phyloP scores from a whole-genome alignment of 2,329 filamentous ascomycete species.

The Cladobotryum mycophilum region DNA sequence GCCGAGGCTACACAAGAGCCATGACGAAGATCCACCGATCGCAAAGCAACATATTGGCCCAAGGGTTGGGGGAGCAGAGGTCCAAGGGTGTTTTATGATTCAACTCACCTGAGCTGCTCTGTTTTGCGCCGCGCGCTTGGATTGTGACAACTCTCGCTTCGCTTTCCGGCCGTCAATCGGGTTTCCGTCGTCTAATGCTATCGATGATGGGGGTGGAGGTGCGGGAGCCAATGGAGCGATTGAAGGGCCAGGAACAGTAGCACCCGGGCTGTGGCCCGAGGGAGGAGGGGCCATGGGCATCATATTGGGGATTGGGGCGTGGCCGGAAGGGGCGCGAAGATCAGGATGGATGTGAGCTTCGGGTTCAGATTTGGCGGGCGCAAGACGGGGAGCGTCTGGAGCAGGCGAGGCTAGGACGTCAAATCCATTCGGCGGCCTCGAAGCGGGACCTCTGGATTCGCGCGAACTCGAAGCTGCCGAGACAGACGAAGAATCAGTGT shows the following conservation, averaged over 20 bases:
- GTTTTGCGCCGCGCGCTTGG: constrained; percentile 94
- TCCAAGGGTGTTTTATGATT: not conserved
- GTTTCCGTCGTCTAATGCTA: constrained; percentile 21
- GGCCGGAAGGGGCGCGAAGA: constrained; percentile 30
- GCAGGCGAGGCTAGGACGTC: constrained; percentile 31
- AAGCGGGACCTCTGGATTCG: constrained; percentile 24
- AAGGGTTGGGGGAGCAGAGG: not conserved
- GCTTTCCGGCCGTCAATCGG: constrained; percentile 59
- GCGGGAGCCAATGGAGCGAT: constrained; percentile 26
- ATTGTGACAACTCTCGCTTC: constrained; percentile 88
- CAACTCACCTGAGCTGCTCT: constrained; percentile 82
- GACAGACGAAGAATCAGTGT: constrained; percentile 27
- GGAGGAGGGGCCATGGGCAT: constrained; percentile 32
- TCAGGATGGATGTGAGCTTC: constrained; percentile 46
- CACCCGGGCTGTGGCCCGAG: constrained; percentile 24
- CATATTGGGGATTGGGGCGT: constrained; percentile 28
- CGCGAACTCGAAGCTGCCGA: constrained; percentile 21
- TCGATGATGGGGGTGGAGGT: constrained; percentile 20
- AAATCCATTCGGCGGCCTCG: constrained; percentile 41
- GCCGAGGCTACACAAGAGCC: not conserved
- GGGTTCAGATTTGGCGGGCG: constrained; percentile 31
- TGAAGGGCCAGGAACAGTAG: constrained; percentile 21
- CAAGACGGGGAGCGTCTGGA: constrained; percentile 28
- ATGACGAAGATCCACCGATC: too few relatives aligned
- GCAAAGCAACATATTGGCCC: not conserved